A percentile compares a stretch with the other conserved stretches of the same genome.
These are phyloP conservation scores for Cardamine resedifolia DNA, from an alignment of 345 rosid genomes.

Conservation along the genomic window DNA sequence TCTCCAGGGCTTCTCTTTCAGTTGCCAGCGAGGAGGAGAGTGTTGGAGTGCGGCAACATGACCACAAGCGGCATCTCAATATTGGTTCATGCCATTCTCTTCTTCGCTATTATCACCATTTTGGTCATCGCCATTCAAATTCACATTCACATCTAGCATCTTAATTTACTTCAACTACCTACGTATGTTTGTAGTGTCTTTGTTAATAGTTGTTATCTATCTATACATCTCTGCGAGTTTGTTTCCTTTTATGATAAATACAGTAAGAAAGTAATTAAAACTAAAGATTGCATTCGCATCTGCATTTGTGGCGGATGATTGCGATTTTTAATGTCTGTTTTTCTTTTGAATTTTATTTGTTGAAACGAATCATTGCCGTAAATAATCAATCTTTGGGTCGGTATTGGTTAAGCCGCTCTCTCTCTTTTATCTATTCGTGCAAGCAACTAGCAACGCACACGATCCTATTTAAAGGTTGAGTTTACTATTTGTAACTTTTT, in stretches of 20 bases:
- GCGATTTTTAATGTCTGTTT: background rate
- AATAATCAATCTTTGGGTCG: too few relatives aligned
- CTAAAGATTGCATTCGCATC: background rate
- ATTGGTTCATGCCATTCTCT: slow-evolving; percentile 39
- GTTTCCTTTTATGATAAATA: background rate
- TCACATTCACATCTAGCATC: slow-evolving; percentile 34
- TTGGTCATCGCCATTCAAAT: slow-evolving; percentile 37
- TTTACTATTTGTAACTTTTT: too few relatives aligned
- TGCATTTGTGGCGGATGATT: too few relatives aligned
- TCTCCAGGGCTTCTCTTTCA: slow-evolving; percentile 42
- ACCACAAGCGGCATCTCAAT: slow-evolving; percentile 39
- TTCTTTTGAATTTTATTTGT: background rate
- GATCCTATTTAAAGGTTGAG: too few relatives aligned
- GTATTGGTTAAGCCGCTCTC: too few relatives aligned
- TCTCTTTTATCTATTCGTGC: too few relatives aligned
- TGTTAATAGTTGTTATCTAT: background rate
- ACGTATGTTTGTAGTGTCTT: background rate
- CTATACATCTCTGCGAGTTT: background rate
- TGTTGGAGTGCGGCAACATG: slow-evolving; percentile 45
- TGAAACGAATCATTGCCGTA: too few relatives aligned
- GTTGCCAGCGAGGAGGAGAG: slow-evolving; percentile 40
- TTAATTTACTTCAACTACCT: background rate
- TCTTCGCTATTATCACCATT: slow-evolving; percentile 37
- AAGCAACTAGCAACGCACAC: too few relatives aligned
- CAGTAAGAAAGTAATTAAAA: too few relatives aligned